phyloP scores from a whole-genome alignment of 2,329 filamentous ascomycete genomes.

The Dothideomycetes sp. region DNA sequence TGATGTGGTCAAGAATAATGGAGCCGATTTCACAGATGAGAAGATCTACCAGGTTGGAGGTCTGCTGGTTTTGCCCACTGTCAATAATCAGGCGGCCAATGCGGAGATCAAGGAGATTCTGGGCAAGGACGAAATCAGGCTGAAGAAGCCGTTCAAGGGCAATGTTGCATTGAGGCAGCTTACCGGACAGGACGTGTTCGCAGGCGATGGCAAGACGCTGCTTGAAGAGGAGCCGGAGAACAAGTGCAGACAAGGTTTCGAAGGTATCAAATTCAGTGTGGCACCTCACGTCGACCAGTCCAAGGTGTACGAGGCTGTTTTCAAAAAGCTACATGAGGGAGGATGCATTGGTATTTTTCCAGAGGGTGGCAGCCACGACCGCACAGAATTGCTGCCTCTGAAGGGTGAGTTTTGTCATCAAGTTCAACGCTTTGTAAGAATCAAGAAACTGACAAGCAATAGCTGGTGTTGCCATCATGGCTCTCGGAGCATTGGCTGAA shows the following conservation, averaged over 20 bases:
- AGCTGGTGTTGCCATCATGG: constrained; percentile 97
- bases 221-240: constrained; percentile 44
- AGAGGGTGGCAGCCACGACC: constrained; percentile 91
- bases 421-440: background rate
- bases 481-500: constrained; percentile 75
- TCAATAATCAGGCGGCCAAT: constrained; percentile 70
- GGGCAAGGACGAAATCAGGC: constrained; percentile 65
- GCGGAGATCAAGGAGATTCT: constrained; percentile 75
- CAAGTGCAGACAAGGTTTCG: constrained; percentile 45
- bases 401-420: constrained; percentile 43
- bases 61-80: constrained; percentile 74
- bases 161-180: constrained; percentile 66
- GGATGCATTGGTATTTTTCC: constrained; percentile 96
- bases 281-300: constrained; percentile 92
- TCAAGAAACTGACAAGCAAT: constrained; percentile 16
- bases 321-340: constrained; percentile 66
- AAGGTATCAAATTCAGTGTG: constrained; percentile 74
- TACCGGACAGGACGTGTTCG: constrained; percentile 69
- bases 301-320: constrained; percentile 87
- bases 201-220: constrained; percentile 52
- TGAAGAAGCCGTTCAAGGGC: constrained; percentile 82
- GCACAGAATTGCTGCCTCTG: constrained; percentile 78
- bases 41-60: constrained; percentile 64
- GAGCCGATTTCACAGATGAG: constrained; percentile 64
- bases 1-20: constrained; percentile 66